Percentiles rank a stretch among this genome's conserved stretches.
phyloP scores from a whole-genome alignment of 441 rosid genomes.

The Populus trichocarpa region DNA sequence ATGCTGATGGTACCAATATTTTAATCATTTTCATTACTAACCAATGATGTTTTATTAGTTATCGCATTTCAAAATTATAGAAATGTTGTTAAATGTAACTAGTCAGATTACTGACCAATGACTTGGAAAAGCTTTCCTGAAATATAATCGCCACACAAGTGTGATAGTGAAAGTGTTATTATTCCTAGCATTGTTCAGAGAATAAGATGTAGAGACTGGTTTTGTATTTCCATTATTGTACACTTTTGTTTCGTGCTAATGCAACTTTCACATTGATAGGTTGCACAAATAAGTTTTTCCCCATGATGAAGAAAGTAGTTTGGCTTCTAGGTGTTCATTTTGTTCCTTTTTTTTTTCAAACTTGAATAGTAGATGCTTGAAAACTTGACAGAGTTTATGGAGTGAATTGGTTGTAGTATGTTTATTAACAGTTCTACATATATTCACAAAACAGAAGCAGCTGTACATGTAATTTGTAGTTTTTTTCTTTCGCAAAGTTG shows the following conservation, averaged over 20 bases:
- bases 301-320: not conserved
- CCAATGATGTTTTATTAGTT: not conserved
- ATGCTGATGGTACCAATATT: not conserved
- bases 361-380: not conserved
- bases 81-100: not conserved
- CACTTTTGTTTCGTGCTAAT: not conserved
- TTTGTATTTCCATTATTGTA: not conserved
- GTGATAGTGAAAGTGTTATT: not conserved
- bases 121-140: no score
- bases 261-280: not conserved
- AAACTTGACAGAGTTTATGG: not conserved
- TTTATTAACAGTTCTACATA: not conserved
- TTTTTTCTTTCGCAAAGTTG: not conserved
- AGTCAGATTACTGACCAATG: no score
- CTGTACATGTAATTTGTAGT: not conserved
- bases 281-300: not conserved
- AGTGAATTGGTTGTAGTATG: not conserved
- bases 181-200: not conserved
- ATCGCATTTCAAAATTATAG: not conserved
- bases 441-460: not conserved
- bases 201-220: not conserved
- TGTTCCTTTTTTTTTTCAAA: not conserved
- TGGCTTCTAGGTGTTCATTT: not conserved
- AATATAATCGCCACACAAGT: no score
- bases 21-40: not conserved